Evolutionary conservation across 23 red algal species (phyloP), one percentile per base, ranked within the genome.

Genomic region (Gracilaria domingensis): DNA sequence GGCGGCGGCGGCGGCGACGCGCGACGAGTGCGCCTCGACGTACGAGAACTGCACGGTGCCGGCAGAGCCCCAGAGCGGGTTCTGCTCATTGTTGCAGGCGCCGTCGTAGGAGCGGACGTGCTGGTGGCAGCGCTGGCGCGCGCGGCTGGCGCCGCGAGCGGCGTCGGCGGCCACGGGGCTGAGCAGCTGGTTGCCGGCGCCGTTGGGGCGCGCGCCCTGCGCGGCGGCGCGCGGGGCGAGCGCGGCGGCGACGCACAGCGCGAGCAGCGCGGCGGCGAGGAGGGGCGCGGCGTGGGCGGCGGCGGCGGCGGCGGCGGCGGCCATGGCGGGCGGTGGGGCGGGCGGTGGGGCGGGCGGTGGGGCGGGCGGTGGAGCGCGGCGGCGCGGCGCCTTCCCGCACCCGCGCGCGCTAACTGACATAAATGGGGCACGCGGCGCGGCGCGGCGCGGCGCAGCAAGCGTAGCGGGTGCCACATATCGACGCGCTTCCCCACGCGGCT

Each of bases 31-130:
- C 11, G 26, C 20, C 13, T 23, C 26, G 39, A 56, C 18, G 55
- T 88, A 88, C 13, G 84, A 76, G 47, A 88, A 88, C 9, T 88
- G 84, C 35, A 66, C 20, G 36, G 47, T 62, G 14, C 84, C 84
- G 12, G 42, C 84, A 40, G 84, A 75, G 1, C 40, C 66, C 84
- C 84, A 88, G 6, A 47, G 23, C 36, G 14, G 14, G 84, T 75
- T 49, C 3, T 33, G 6, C 11, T 12, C 4, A 42, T 88, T 88
- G 39, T 61, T 88, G 42, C 84, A 88, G 4, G 39, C 37, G 26
- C 84, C 84, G 32, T 88, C 69, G 45, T 59, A 75, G 2, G 84
- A 78, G 23, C 84, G 84, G 36, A 77, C 51, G 7, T 34, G 65
- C 4, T 33, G 7, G 12, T 70, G 5, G 65, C 35, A 36, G 25